phyloP scores from a whole-genome alignment of 2,329 filamentous ascomycete species.

The Stagonosporopsis rhizophila region DNA sequence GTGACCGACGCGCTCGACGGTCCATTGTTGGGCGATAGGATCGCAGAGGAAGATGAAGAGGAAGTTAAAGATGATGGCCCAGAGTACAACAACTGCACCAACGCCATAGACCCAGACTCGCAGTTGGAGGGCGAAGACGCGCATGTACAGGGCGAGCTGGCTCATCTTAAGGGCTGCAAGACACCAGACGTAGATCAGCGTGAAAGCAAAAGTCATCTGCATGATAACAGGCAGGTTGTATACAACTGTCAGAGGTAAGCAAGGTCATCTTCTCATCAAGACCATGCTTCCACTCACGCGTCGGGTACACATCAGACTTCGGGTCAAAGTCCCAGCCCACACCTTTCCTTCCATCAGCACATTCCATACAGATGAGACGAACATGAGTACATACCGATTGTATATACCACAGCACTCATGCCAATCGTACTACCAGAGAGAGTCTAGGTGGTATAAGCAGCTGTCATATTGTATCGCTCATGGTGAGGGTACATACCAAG shows the following conservation, averaged over 20 bases:
- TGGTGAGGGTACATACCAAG: slow-evolving; percentile 12
- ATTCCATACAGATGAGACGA: not conserved
- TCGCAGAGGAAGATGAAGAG: slow-evolving; percentile 33
- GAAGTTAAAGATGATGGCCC: slow-evolving; percentile 34
- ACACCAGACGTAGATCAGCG: slow-evolving; percentile 32
- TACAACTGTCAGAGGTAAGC: slow-evolving; percentile 13
- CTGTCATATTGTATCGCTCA: not conserved
- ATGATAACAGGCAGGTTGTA: slow-evolving; percentile 30
- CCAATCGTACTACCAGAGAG: slow-evolving; percentile 28
- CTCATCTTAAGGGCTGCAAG: slow-evolving; percentile 30
- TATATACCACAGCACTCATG: slow-evolving; percentile 28
- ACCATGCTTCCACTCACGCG: slow-evolving; percentile 15
- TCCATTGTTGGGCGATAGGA: slow-evolving; percentile 35
- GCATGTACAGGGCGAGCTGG: slow-evolving; percentile 30
- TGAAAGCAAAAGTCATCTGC: slow-evolving; percentile 33
- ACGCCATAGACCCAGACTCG: slow-evolving; percentile 24
- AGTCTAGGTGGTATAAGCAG: slow-evolving; percentile 14
- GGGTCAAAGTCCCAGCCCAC: slow-evolving; percentile 28
- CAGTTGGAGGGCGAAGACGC: slow-evolving; percentile 25
- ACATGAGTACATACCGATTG: slow-evolving; percentile 11
- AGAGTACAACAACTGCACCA: slow-evolving; percentile 23
- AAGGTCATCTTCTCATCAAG: not conserved
- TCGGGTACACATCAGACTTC: slow-evolving; percentile 17
- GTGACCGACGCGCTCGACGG: slow-evolving; percentile 26
- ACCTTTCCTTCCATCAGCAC: not conserved